Evolutionary conservation across 805 yeast genomes (phyloP).

Genomic region (Jamesozyma piceae): DNA sequence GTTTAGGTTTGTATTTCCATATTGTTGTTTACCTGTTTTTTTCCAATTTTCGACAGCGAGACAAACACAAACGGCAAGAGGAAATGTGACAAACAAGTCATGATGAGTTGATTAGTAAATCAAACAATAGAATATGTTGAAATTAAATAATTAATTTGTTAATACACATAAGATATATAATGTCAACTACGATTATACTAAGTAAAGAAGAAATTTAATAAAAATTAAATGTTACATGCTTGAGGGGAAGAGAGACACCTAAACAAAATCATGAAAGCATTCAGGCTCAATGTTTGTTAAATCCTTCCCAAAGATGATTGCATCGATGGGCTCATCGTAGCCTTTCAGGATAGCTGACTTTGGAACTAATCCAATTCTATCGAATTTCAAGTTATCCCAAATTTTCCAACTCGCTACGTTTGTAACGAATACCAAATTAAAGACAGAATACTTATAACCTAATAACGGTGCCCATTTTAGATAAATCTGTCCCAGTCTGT

Average conservation of each 20-base stretch:
- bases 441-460: conserved; percentile 77
- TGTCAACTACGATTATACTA: too few relatives aligned
- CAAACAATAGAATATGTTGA: too few relatives aligned
- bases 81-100: too few relatives aligned
- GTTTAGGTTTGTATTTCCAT: not conserved
- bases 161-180: too few relatives aligned
- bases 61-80: too few relatives aligned
- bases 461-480: conserved; percentile 63
- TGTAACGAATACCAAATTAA: conserved; percentile 77
- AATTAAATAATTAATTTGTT: too few relatives aligned
- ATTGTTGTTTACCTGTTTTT: too few relatives aligned
- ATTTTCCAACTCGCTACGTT: conserved; percentile 65
- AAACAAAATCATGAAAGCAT: not conserved
- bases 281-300: conserved; percentile 29
- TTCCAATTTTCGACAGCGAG: too few relatives aligned
- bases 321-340: conserved; percentile 54
- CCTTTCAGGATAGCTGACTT: conserved; percentile 71
- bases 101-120: too few relatives aligned
- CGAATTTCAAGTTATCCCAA: conserved; percentile 81
- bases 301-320: conserved; percentile 66
- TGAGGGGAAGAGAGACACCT: not conserved
- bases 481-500: conserved; percentile 57
- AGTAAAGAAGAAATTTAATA: too few relatives aligned
- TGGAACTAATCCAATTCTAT: conserved; percentile 63
- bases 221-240: too few relatives aligned